Conservation (phyloP, 2,329 filamentous ascomycete genomes). For the Clarireedia monteithiana region DNA sequence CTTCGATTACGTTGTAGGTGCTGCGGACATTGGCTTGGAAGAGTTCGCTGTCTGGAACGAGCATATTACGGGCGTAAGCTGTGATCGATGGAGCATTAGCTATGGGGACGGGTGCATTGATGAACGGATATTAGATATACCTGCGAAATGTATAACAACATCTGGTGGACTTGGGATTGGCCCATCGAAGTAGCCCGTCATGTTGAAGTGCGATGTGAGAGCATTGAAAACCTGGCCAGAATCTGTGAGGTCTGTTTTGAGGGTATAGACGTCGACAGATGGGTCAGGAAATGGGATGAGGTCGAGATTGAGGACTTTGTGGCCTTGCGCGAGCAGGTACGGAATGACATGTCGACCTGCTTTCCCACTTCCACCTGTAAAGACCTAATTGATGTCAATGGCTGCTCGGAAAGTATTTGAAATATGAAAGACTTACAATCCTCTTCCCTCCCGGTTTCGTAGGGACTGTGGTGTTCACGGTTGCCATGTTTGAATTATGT, state of each 20-base stretch:
- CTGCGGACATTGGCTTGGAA: slow-evolving; percentile 47
- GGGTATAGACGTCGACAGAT: slow-evolving; percentile 26
- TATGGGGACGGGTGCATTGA: no score
- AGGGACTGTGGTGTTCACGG: not conserved
- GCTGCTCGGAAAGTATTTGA: not conserved
- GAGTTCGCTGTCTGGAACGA: slow-evolving; percentile 52
- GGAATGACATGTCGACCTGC: slow-evolving; percentile 31
- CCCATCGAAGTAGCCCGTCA: slow-evolving; percentile 34
- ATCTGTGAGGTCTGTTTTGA: slow-evolving; percentile 31
- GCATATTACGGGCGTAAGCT: slow-evolving; percentile 51
- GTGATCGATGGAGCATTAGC: slow-evolving; percentile 36
- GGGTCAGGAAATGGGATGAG: slow-evolving; percentile 26
- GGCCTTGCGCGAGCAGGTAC: slow-evolving; percentile 27
- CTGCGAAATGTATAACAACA: slow-evolving; percentile 47
- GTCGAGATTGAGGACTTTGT: slow-evolving; percentile 33
- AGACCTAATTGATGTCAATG: slow-evolving; percentile 19
- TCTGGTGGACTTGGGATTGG: slow-evolving; percentile 41
- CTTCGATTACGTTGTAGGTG: slow-evolving; percentile 57
- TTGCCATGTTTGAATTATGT: not conserved
- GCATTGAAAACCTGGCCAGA: slow-evolving; percentile 34
- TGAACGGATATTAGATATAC: slow-evolving; percentile 42
- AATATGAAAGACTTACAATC: not conserved
- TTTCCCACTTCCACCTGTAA: slow-evolving; percentile 32
- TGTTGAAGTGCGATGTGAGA: slow-evolving; percentile 42
- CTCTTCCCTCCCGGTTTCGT: not conserved